Evolutionary conservation across 192 early-diverging fungal genomes (phyloP).

Genomic region (Rhizoclosmatium globosum): DNA sequence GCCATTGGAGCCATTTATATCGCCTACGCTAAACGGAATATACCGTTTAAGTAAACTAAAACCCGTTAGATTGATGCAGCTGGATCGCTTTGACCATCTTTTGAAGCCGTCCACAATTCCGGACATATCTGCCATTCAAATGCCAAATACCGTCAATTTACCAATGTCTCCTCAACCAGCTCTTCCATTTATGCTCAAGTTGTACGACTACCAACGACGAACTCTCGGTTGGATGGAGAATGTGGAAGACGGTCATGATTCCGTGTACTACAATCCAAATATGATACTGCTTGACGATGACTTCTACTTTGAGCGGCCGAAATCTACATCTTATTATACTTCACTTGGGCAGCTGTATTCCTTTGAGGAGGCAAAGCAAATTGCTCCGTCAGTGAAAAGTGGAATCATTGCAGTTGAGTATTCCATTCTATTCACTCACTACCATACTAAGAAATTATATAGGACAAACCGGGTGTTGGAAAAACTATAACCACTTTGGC

Average conservation of each 20-base stretch:
- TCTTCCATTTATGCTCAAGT: not conserved
- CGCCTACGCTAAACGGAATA: too few species aligned
- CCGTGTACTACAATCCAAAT: slow-evolving; percentile 13
- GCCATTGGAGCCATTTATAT: too few species aligned
- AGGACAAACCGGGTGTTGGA: slow-evolving; percentile 40
- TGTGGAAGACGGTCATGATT: slow-evolving; percentile 11
- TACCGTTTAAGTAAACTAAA: too few species aligned
- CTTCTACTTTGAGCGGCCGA: not conserved
- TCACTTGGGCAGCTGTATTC: not conserved
- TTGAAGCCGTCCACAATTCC: too few species aligned
- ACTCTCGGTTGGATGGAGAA: slow-evolving; percentile 30
- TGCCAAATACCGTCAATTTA: too few species aligned
- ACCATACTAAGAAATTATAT: not conserved
- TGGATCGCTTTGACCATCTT: too few species aligned
- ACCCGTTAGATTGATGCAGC: too few species aligned
- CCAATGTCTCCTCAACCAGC: too few species aligned
- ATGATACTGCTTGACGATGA: not conserved
- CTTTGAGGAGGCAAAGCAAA: not conserved
- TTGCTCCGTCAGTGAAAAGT: not conserved
- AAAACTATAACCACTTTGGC: slow-evolving; percentile 36
- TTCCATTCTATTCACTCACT: not conserved
- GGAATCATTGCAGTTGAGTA: slow-evolving; percentile 33
- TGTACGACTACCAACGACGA: slow-evolving; percentile 33
- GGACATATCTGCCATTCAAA: too few species aligned
- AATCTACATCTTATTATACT: too few species aligned